phyloP scores from a whole-genome alignment of 495 filamentous ascomycete genomes.

The Penicillium angulare region DNA sequence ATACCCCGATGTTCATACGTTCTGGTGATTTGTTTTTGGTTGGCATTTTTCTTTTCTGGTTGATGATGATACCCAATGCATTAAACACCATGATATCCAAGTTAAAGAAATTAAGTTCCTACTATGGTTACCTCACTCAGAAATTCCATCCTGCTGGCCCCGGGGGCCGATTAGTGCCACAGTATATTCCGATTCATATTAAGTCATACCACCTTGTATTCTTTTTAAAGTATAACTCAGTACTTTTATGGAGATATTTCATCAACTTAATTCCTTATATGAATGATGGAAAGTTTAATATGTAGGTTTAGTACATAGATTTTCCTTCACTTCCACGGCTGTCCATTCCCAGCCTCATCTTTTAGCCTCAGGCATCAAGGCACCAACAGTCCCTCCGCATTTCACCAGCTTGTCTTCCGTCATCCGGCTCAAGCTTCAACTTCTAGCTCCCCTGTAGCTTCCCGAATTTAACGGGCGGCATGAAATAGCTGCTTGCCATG shows the following conservation, averaged over 20 bases:
- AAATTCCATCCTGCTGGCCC: too few relatives aligned
- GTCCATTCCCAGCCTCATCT: slow-evolving; percentile 1
- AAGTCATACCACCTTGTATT: too few relatives aligned
- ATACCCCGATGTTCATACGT: slow-evolving; percentile 37
- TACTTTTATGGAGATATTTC: too few relatives aligned
- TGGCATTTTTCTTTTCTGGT: slow-evolving; percentile 12
- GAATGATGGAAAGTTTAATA: too few relatives aligned
- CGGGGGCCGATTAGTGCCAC: too few relatives aligned
- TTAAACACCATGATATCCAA: slow-evolving; percentile 5
- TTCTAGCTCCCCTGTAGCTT: slow-evolving; percentile 9
- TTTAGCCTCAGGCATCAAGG: slow-evolving; percentile 11
- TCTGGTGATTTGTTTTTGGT: slow-evolving; percentile 14
- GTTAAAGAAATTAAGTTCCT: neutral
- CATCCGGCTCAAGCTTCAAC: slow-evolving; percentile 14
- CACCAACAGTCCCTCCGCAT: slow-evolving; percentile 20
- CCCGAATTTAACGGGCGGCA: slow-evolving; percentile 22
- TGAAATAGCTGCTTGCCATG: slow-evolving; percentile 49
- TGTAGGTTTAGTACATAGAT: too few relatives aligned
- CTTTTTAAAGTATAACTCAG: too few relatives aligned
- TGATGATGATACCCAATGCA: slow-evolving; percentile 26
- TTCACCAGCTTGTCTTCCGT: slow-evolving; percentile 15
- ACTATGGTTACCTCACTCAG: too few relatives aligned
- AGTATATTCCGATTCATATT: too few relatives aligned
- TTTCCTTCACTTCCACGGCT: too few relatives aligned
- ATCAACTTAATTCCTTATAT: too few relatives aligned